Conservation (phyloP, 352 stramenopile genomes). For the Aphanomyces astaci region DNA sequence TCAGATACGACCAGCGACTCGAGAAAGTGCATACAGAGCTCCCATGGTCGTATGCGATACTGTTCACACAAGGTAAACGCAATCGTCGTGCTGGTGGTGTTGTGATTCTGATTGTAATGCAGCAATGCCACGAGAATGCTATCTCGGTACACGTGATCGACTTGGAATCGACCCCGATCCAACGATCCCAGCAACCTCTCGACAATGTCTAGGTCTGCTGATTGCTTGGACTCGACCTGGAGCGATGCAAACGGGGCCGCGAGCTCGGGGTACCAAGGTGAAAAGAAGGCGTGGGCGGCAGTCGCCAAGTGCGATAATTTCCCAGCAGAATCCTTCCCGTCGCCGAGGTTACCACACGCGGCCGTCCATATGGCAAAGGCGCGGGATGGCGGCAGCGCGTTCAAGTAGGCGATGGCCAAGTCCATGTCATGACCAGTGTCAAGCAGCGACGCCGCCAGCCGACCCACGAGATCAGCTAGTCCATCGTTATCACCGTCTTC, state of each 20-base stretch:
- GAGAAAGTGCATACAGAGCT: slow-evolving; percentile 2
- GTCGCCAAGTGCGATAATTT: neutral
- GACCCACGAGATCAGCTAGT: too few relatives aligned
- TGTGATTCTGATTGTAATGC: neutral
- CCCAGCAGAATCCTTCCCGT: neutral
- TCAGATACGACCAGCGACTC: slow-evolving; percentile 1
- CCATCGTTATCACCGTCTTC: too few relatives aligned
- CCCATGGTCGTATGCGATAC: slow-evolving; percentile 11
- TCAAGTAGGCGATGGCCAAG: neutral
- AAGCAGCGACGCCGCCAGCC: neutral
- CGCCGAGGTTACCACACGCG: neutral
- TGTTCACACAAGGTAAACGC: neutral
- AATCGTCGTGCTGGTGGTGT: neutral
- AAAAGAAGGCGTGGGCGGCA: neutral
- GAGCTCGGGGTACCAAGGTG: neutral
- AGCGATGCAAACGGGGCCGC: slow-evolving; percentile 5
- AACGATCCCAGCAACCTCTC: neutral
- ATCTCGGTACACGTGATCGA: slow-evolving; percentile 11
- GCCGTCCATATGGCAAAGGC: neutral
- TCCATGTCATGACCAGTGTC: neutral
- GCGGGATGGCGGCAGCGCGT: neutral
- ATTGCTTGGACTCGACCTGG: neutral
- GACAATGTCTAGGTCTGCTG: neutral
- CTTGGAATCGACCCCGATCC: slow-evolving; percentile 1
- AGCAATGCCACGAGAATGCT: neutral